Conservation (phyloP, 495 filamentous ascomycete genomes). For the Eremomyces bilateralis region DNA sequence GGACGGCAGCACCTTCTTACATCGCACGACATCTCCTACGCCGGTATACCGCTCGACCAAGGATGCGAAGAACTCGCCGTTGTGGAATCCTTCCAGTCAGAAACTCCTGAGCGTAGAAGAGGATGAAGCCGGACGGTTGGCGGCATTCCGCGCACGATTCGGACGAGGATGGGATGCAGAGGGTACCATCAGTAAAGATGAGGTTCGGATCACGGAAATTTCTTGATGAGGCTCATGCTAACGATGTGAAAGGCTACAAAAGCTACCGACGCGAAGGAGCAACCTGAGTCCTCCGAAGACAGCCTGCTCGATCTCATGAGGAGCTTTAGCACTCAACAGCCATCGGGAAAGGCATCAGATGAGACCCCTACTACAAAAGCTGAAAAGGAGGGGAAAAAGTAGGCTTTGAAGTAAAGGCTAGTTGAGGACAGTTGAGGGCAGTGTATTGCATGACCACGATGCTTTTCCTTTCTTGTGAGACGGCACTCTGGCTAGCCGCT, state of each 20-base stretch:
- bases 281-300: too few species aligned
- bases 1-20: constrained; percentile 74
- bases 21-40: constrained; percentile 68
- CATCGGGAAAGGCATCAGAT: too few species aligned
- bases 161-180: constrained; percentile 62
- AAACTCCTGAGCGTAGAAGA: constrained; percentile 71
- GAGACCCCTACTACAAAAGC: too few species aligned
- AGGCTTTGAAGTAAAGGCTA: too few species aligned
- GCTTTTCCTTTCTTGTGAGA: too few species aligned
- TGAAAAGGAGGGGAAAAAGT: too few species aligned
- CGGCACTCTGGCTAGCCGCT: too few species aligned
- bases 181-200: constrained; percentile 6
- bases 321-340: too few species aligned
- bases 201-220: not conserved
- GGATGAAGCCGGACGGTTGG: constrained; percentile 82
- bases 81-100: constrained; percentile 74
- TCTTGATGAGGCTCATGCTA: not conserved
- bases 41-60: constrained; percentile 58
- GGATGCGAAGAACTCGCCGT: constrained; percentile 65
- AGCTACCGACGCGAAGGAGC: not conserved
- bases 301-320: too few species aligned
- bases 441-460: too few species aligned
- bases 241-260: constrained; percentile 1
- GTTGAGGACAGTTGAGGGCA: too few species aligned
- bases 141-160: constrained; percentile 65